phyloP scores from a whole-genome alignment of 192 early-diverging fungal genomes.

The Entomortierella chlamydospora region DNA sequence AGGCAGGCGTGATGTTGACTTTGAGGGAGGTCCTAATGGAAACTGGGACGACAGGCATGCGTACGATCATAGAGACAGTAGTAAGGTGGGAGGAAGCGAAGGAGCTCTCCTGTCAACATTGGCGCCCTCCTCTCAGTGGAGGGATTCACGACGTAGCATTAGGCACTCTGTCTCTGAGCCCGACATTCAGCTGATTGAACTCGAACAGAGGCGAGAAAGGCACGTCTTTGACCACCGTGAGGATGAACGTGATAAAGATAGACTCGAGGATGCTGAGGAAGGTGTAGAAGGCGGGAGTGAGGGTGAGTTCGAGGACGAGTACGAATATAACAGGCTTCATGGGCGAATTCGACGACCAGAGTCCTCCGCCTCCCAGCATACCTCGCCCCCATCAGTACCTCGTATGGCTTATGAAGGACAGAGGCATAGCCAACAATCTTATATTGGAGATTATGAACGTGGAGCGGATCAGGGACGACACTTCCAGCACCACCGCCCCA shows the following conservation, averaged over 20 bases:
- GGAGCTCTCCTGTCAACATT: background rate
- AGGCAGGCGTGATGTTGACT: background rate
- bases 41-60: background rate
- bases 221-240: background rate
- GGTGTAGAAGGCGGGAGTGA: background rate
- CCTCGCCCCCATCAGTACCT: no score
- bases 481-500: background rate
- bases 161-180: constrained; percentile 22
- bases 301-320: constrained; percentile 8
- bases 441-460: no score
- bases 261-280: background rate
- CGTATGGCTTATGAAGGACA: no score
- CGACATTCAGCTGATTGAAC: constrained; percentile 11
- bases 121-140: background rate
- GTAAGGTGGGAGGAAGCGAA: background rate
- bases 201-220: background rate
- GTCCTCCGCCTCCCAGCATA: no score
- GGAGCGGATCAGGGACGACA: background rate
- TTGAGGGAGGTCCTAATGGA: background rate
- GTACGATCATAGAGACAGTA: background rate
- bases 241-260: background rate
- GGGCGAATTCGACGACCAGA: no score
- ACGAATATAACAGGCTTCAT: background rate
- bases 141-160: constrained; percentile 12
- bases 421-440: no score